Base-by-base conservation (phyloP, 768 basidiomycete species). In the Suillus placidus region DNA sequence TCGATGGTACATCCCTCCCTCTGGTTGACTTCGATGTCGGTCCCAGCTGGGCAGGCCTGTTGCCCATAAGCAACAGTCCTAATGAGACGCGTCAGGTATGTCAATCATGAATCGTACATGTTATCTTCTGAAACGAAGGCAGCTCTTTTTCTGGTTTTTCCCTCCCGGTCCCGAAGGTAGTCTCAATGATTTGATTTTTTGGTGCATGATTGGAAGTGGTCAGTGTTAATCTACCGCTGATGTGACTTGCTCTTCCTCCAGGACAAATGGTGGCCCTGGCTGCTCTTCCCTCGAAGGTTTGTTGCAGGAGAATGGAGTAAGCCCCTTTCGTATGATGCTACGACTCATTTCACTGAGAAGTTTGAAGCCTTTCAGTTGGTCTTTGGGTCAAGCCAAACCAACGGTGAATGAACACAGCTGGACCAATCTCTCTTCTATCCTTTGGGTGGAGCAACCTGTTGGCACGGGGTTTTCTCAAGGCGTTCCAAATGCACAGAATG, bases 101-200 rank as follows among this genome's bases (percentile, higher is more conserved):
- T 18, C 64, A 38, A 51, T 20, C 1, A 7, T 26, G 51, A 6
- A 6, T 34, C 9, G 16, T 34, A 4, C 8, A 32, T 37, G 43
- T 13, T n/a, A 2, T 14, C 37, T 10, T 0, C 35, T 45, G 38
- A 63, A 14, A 26, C 35, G 35, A 26, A n/a, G 18, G 0, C 62
- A 92, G 89, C 82, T 92, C 18, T 93, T 89, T 80, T 93, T 93
- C 78, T 92, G 91, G 91, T 89, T 91, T 77, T 92, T 91, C 80
- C 91, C 91, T 62, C 89, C 91, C 2, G 90, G 89, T 4, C 88
- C 89, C 0, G 78, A 86, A 69, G 91, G 90, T 23, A 89, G 87
- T 68, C 72, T 84, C 5, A 89, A 93, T 70, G 90, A 92, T 71
- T 71, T 93, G 52, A 88, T 92, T 38, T 90, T 92, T 75, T 92